Percentiles rank a stretch among this genome's conserved stretches.
Evolutionary conservation across 306 rosid genomes (phyloP).

Genomic region (Biancaea sappan): DNA sequence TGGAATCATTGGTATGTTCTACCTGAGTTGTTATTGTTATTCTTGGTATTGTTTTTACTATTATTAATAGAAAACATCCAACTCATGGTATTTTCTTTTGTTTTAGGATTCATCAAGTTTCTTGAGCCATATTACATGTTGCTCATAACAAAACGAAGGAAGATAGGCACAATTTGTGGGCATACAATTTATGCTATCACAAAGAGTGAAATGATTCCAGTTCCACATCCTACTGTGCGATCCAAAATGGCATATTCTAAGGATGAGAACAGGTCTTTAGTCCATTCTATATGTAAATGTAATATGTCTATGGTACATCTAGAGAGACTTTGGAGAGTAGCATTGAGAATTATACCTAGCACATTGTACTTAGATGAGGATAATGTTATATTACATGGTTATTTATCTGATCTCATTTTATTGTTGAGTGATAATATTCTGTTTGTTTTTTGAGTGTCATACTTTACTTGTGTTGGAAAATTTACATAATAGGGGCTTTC

Average conservation of each 20-base stretch:
- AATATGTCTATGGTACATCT: conserved; percentile 36
- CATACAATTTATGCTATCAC: conserved; percentile 60
- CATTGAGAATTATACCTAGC: conserved; percentile 40
- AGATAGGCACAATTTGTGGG: conserved; percentile 68
- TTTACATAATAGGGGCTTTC: conserved; percentile 52
- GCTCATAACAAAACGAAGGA: conserved; percentile 65
- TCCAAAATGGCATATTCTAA: conserved; percentile 64
- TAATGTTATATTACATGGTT: conserved; percentile 26
- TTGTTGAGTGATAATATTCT: conserved; percentile 39
- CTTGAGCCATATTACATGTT: conserved; percentile 72
- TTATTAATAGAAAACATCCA: conserved; percentile 3
- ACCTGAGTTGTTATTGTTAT: conserved; percentile 1
- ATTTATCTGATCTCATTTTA: conserved; percentile 44
- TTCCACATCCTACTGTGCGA: conserved; percentile 62
- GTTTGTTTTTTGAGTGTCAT: conserved; percentile 40
- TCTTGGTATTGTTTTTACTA: background rate
- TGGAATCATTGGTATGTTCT: conserved; percentile 84
- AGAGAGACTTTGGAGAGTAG: conserved; percentile 50
- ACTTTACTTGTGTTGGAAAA: conserved; percentile 43
- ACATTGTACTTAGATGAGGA: conserved; percentile 48
- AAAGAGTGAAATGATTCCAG: conserved; percentile 69
- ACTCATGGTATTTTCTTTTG: conserved; percentile 32
- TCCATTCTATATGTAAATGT: conserved; percentile 11
- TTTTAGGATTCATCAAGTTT: conserved; percentile 68
- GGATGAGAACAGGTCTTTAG: conserved; percentile 57